Evolutionary conservation across 176 grass and related monocot genomes (phyloP).

Genomic region (Eragrostis curvula): DNA sequence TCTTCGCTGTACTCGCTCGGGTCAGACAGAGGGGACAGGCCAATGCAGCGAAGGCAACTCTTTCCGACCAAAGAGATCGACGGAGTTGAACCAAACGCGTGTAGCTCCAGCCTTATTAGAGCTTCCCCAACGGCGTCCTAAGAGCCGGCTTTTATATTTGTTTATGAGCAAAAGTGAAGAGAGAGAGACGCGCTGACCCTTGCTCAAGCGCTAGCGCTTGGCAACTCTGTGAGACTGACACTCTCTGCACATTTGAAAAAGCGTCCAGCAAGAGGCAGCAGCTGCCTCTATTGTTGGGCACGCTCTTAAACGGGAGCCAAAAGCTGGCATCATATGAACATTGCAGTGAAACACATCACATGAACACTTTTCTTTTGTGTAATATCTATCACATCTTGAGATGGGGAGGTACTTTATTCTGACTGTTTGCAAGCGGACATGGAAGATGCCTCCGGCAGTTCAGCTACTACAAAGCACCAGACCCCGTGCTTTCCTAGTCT

Average conservation of each 20-base stretch:
- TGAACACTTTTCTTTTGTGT: background rate
- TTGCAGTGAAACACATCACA: constrained; percentile 6
- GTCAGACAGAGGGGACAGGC: background rate
- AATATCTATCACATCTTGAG: background rate
- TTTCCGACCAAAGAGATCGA: background rate
- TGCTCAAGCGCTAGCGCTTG: no score
- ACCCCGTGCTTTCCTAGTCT: background rate
- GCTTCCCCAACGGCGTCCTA: no score
- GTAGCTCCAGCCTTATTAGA: background rate
- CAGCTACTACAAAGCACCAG: background rate
- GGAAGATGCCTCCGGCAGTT: constrained; percentile 1
- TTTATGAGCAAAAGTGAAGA: no score
- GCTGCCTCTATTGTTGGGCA: no score
- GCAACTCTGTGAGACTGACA: no score
- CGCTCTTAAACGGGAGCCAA: no score
- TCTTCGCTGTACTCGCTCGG: background rate
- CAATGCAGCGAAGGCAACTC: background rate
- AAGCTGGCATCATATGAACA: no score
- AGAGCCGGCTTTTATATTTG: no score
- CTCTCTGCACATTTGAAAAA: no score
- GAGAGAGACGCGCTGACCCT: no score
- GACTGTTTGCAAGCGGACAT: background rate
- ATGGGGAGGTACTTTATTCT: constrained; percentile 1
- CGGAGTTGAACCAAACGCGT: background rate
- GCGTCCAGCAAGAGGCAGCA: no score